Base-by-base conservation (phyloP, 2,329 filamentous ascomycete species). In the Trichoderma asperellum region DNA sequence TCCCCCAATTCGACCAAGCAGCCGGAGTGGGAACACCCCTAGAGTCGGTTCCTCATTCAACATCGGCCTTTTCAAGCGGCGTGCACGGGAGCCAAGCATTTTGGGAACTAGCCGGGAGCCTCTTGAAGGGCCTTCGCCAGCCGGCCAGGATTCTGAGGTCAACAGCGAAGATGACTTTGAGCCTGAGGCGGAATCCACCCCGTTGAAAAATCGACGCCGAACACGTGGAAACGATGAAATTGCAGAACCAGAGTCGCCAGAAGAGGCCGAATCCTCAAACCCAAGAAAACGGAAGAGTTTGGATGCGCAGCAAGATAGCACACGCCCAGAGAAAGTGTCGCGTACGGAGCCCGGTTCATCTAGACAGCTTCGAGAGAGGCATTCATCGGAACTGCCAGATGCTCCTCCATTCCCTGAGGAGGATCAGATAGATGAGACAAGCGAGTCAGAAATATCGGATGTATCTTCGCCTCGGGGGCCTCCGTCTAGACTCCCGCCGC, bases 161-260 rank as follows among this genome's bases (percentile, higher is more conserved):
- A 79, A 82, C 12, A 81, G 86, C 27, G 84, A 86, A 63, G 73
- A 79, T 75, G 77, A 84, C 73, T 73, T 90, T 88, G 75, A 84
- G 82, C 63, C 90, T 85, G 89, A 92, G 68, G 89, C 88, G 34
- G 89, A 91, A 79, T 90, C 89, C 18, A 92, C 91, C 7, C 90
- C 90, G 4, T 75, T 91, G 32, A 86, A 88, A 69, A 76, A 74
- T 35, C 72, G 76, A 60, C 79, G 84, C 24, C 80, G 81, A 43
- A 80, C 79, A 52, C 77, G 77, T 59, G 77, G 78, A 18, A 73
- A 73, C 58, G 64, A 70, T 32, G 72, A 75, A 52, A 58, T 72
- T 40, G 71, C 73, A 29, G 72, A 64, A 7, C 73, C 75, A 35
- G 68, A 65, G 32, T 75, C 77, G 7, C 73, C 74, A 5, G 73